Conservation (phyloP, 78 protist genomes). For the Dictyostelium purpureum region DNA sequence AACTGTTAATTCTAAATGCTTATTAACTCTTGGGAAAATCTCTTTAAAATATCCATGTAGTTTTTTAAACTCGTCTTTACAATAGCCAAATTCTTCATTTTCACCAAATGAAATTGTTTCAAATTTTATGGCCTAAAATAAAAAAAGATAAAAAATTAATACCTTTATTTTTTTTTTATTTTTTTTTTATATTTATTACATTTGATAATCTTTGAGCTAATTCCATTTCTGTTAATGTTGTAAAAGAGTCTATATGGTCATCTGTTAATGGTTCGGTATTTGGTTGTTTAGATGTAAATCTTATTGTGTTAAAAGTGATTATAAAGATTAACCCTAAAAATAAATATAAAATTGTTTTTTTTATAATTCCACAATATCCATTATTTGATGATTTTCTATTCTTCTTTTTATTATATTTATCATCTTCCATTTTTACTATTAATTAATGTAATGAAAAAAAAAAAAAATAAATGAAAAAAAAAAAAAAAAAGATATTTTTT, state of each 20-base stretch:
- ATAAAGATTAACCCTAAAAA: neutral
- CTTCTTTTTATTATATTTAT: too few relatives aligned
- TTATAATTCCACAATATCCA: too few relatives aligned
- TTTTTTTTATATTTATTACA: neutral
- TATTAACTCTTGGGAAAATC: slow-evolving; percentile 38
- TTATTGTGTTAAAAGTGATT: slow-evolving; percentile 35
- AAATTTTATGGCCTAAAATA: slow-evolving; percentile 13
- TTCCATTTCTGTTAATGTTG: slow-evolving; percentile 10
- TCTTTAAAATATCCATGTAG: slow-evolving; percentile 12
- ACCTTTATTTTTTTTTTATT: neutral
- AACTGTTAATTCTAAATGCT: slow-evolving; percentile 1
- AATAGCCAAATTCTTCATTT: neutral
- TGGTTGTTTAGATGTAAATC: slow-evolving; percentile 70
- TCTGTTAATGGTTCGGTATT: neutral
- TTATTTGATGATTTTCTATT: too few relatives aligned
- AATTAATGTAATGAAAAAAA: too few relatives aligned
- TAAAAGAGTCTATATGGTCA: slow-evolving; percentile 41
- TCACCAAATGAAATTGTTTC: slow-evolving; percentile 51
- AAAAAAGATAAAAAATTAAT: neutral
- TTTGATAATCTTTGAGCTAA: slow-evolving; percentile 34
- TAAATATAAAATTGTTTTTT: too few relatives aligned
- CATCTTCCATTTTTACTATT: too few relatives aligned
- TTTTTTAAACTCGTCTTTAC: slow-evolving; percentile 10
- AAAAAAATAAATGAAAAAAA: too few relatives aligned
- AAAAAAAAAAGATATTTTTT: too few relatives aligned